Evolutionary conservation across 2,329 filamentous ascomycete genomes (phyloP), one percentile per base, ranked within the genome.

Genomic region (Fusarium virguliforme): DNA sequence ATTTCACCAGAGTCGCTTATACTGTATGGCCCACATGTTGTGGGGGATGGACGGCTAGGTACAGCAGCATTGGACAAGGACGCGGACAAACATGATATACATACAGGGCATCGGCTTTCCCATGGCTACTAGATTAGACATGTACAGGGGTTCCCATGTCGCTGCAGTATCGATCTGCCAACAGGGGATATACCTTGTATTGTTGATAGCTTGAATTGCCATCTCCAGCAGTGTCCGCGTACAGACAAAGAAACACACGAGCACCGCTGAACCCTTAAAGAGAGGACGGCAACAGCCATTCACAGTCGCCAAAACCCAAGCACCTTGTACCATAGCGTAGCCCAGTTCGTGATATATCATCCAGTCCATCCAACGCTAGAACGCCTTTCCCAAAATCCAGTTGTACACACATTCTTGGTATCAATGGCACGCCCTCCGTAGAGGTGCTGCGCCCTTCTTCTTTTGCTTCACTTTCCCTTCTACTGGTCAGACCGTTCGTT

Each of bases 371-470:
- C 26, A 67, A 72, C 62, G 54, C 62, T 69, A 28, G 32, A 72
- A 71, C 69, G 68, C 69, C 69, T 43, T 37, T 64, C 54, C 65
- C 41, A 41, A 61, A 54, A 51, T 43, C 40, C 32, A 48, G 53
- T 46, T 65, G 37, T 48, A 67, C 56, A 61, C 58, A 62, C 66
- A 71, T 64, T 75, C 65, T 70, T 73, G 73, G 62, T 75, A 72
- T 68, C 64, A 37, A 65, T 37, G 60, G 58, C 58, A 63, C 53
- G 30, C 64, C 41, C 56, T 50, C 40, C 32, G 24, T 62, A 53
- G 38, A 64, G 53, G 43, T 50, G 30, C 43, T 60, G 51, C 64
- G 56, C 50, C 35, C 37, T 18, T 53, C 38, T 57, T 51, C 46
- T 51, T 66, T 56, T 30, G 8, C 48, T 40, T 57, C 26, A 28